Base-by-base conservation (phyloP, 306 rosid genomes). In the Cajanus cajan region DNA sequence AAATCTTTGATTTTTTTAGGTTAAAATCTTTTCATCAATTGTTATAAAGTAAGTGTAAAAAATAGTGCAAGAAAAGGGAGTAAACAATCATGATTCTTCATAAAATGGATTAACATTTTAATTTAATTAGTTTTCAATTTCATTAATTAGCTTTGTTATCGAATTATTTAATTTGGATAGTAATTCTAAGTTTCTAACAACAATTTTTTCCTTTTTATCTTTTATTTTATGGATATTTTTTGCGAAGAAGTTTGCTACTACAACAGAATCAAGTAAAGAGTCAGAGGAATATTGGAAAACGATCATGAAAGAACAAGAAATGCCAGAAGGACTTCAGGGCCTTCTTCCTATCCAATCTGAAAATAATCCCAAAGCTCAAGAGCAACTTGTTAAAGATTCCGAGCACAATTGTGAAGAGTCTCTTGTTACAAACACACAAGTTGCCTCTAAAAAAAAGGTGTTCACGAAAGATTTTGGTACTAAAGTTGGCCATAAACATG, bases 221-320 rank as follows among this genome's bases (percentile, higher is more conserved):
- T 21, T 2, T 21, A 28, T 4, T 4, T 7, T 28, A 28, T 50
- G n/a, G 15, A 12, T 31, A 13, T 24, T 48, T 12, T 62, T 48
- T 31, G 19, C 6, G 64, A 68, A 39, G 33, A 65, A 85, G 88
- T n/a, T 85, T 52, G 54, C 8, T 64, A 57, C n/a, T 0, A 43
- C 47, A 2, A 36, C 2, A 8, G 86, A 77, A 4, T 65, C 86
- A 43, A 82, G 86, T 37, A 71, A 64, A 31, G 78, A 73, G 8
- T 34, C 18, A n/a, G 67, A 37, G 0, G 78, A 76, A 43, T 69
- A 80, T 21, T 79, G 84, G 87, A 62, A 72, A 79, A 62, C 6
- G 66, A 54, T 63, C 7, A 64, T 76, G 79, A 80, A 84, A 63
- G 84, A 80, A 25, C 34, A 75, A 3, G 66, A 72, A 79, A 76